Evolutionary conservation across 371 early-diverging fungal species (phyloP).

Genomic region (Mucor ambiguus): DNA sequence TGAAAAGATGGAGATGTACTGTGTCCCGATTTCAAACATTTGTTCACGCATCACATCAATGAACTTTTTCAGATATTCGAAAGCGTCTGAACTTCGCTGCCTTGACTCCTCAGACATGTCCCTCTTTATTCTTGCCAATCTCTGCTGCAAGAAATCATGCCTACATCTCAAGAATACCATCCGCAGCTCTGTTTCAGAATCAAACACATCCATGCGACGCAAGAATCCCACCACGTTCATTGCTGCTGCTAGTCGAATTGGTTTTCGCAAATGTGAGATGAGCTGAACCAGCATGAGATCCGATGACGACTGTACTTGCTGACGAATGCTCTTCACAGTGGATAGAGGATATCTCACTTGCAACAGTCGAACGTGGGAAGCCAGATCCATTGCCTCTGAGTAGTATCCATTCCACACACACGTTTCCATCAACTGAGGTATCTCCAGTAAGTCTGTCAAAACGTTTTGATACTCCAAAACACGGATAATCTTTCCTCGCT

Average conservation of each 20-base stretch:
- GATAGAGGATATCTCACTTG: conserved; percentile 59
- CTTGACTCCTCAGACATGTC: conserved; percentile 25
- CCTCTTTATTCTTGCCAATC: conserved; percentile 45
- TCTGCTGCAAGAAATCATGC: conserved; percentile 60
- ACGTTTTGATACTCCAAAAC: conserved; percentile 65
- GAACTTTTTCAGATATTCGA: conserved; percentile 72
- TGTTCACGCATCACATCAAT: conserved; percentile 79
- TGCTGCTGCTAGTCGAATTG: conserved; percentile 80
- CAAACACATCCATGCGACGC: conserved; percentile 74
- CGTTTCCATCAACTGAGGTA: conserved; percentile 82
- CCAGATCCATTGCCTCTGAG: conserved; percentile 83
- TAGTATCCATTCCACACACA: conserved; percentile 83
- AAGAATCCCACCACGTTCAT: conserved; percentile 81
- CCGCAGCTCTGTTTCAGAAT: conserved; percentile 69
- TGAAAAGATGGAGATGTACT: conserved; percentile 82
- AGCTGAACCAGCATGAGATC: conserved; percentile 75
- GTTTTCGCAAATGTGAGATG: conserved; percentile 65
- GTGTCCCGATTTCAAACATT: conserved; percentile 81
- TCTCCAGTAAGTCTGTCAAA: conserved; percentile 70
- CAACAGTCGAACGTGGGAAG: conserved; percentile 73
- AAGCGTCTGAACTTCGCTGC: conserved; percentile 51
- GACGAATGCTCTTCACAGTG: conserved; percentile 59
- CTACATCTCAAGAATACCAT: conserved; percentile 78
- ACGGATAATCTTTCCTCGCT: conserved; percentile 51
- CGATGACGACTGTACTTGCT: conserved; percentile 66